phyloP scores from a whole-genome alignment of 2,329 filamentous ascomycete species.

The Aspergillus aculeatinus region DNA sequence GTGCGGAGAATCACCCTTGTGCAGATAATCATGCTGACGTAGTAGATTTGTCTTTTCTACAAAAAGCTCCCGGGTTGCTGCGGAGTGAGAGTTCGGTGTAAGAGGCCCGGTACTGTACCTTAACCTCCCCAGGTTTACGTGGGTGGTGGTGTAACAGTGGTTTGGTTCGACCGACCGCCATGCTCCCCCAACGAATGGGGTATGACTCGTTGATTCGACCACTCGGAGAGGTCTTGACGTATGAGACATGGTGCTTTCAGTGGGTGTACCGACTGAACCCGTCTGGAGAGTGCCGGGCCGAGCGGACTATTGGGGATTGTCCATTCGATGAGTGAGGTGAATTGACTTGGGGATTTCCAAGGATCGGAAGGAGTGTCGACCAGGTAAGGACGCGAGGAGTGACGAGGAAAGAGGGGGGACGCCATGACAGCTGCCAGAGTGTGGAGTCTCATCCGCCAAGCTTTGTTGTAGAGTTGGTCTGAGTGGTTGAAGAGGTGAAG shows the following conservation, averaged over 20 bases:
- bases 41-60: constrained; percentile 18
- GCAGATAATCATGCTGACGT: constrained; percentile 35
- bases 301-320: neutral
- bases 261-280: neutral
- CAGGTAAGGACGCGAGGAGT: neutral
- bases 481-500: neutral
- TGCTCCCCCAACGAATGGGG: neutral
- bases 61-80: constrained; percentile 21
- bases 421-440: neutral
- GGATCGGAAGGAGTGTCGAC: neutral
- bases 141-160: neutral
- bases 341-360: neutral
- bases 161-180: neutral
- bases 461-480: neutral
- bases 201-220: constrained; percentile 14
- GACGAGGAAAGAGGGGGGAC: neutral
- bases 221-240: constrained; percentile 23
- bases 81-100: neutral
- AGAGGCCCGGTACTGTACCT: neutral
- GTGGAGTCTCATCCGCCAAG: neutral
- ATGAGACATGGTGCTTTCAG: constrained; percentile 19
- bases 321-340: neutral
- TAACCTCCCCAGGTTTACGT: neutral
- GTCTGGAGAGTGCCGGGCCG: constrained; percentile 9
- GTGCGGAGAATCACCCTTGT: neutral